Evolutionary conservation across 2,329 filamentous ascomycete genomes (phyloP), one percentile per base, ranked within the genome.

Genomic region (Aspergillus awamori): DNA sequence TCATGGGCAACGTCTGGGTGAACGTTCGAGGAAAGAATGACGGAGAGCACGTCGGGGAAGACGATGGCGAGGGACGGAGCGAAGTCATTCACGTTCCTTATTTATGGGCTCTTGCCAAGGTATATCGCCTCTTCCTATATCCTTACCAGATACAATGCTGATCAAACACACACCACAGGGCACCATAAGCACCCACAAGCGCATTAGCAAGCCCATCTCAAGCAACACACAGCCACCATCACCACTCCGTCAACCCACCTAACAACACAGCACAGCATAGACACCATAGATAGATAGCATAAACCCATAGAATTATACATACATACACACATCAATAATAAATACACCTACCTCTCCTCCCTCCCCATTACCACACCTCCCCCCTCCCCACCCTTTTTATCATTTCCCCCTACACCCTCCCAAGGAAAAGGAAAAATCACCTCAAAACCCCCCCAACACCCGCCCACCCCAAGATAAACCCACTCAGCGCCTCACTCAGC

Each of bases 1-100:
- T 79, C 15, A 65, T 85, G 62, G 83, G 83, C 0, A 84, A 85
- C 74, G 82, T 84, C 3, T 82, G 81, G 79, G 82, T 84, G 58
- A 79, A 76, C 15, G 72, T 72, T 17, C 66, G 63, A 57, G 67
- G 58, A 33, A 66, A 55, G 53, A 63, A 66, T 20, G 63, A 66
- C 5, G 60, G 59, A n/a, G 30, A 64, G 33, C 58, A 59, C 22
- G 41, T 5, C 38, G 64, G 33, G 8, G 38, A 15, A 5, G 17
- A 36, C 24, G 33, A 61, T 57, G 22, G 58, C 65, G 48, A 62
- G 39, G 17, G 52, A 61, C 62, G 64, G 8, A 72, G 67, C 60
- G 72, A 76, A 15, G 73, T 76, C 55, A 66, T 75, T 6, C 66
- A 72, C 56, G 67, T 70, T 22, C 67, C 73, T 20, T 74, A 72